Conservation (phyloP, 1,284 basidiomycete species). For the Amylostereum chailletii region DNA sequence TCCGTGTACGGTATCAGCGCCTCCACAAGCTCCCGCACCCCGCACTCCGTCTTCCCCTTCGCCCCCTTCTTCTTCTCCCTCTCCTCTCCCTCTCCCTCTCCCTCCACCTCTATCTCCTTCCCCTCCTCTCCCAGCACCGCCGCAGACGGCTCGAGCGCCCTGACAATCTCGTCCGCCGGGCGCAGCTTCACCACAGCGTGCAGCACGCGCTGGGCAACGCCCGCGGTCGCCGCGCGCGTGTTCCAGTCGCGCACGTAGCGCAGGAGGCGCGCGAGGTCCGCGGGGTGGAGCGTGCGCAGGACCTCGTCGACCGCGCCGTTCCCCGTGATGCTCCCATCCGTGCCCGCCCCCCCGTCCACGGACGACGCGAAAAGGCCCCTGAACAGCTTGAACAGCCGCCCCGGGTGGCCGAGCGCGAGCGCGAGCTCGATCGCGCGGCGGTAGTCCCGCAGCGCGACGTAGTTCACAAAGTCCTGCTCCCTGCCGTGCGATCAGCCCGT, state of each 20-base stretch:
- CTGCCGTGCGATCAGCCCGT: constrained; percentile 29
- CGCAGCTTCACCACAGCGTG: constrained; percentile 76
- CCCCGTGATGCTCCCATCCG: constrained; percentile 41
- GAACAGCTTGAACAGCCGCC: constrained; percentile 80
- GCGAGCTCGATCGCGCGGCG: constrained; percentile 86
- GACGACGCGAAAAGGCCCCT: constrained; percentile 34
- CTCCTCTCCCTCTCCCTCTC: constrained; percentile 22
- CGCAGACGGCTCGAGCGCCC: constrained; percentile 44
- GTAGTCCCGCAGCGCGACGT: constrained; percentile 84
- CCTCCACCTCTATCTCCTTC: constrained; percentile 24
- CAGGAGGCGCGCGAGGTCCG: constrained; percentile 78
- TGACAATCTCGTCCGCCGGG: constrained; percentile 62
- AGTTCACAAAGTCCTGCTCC: constrained; percentile 94
- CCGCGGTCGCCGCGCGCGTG: constrained; percentile 77
- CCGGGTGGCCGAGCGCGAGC: constrained; percentile 88
- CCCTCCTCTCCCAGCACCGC: constrained; percentile 23
- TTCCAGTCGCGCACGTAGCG: constrained; percentile 91
- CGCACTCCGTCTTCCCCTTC: constrained; percentile 19
- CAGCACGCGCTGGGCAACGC: constrained; percentile 82
- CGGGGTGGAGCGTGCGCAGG: constrained; percentile 57
- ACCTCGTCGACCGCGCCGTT: constrained; percentile 73
- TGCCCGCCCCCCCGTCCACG: neutral
- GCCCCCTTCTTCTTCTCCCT: constrained; percentile 8
- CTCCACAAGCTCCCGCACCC: constrained; percentile 72
- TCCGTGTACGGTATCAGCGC: constrained; percentile 91